Evolutionary conservation across 2,329 filamentous ascomycete species (phyloP).

Genomic region (Didymella arachidicola): DNA sequence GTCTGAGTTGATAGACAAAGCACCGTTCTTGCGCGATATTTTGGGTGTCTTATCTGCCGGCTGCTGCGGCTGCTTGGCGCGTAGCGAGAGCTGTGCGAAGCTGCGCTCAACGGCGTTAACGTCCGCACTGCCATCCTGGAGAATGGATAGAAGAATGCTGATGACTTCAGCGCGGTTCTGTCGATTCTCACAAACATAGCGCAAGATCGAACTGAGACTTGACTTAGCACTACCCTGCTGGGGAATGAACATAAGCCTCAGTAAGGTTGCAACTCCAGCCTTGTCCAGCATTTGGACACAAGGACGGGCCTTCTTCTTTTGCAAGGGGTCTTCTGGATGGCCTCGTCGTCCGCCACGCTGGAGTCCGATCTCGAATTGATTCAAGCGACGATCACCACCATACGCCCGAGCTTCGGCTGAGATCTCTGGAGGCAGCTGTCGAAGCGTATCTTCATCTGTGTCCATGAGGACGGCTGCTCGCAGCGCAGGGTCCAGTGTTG

Average conservation of each 20-base stretch:
- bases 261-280: slow-evolving; percentile 89
- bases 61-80: slow-evolving; percentile 77
- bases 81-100: slow-evolving; percentile 90
- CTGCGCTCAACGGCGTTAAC: slow-evolving; percentile 93
- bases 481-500: slow-evolving; percentile 84
- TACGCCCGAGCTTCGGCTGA: slow-evolving; percentile 84
- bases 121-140: slow-evolving; percentile 94
- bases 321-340: slow-evolving; percentile 57
- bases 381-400: slow-evolving; percentile 61
- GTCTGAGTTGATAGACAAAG: slow-evolving; percentile 74
- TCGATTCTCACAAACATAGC: slow-evolving; percentile 94
- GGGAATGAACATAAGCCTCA: slow-evolving; percentile 98
- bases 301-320: slow-evolving; percentile 73
- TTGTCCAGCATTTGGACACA: slow-evolving; percentile 98
- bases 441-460: slow-evolving; percentile 86
- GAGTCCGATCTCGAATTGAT: slow-evolving; percentile 58
- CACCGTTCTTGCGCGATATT: slow-evolving; percentile 76
- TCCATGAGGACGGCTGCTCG: slow-evolving; percentile 89
- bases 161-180: slow-evolving; percentile 94
- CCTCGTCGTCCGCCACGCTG: slow-evolving; percentile 48
- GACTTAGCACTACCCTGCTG: slow-evolving; percentile 86
- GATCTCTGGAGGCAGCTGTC: slow-evolving; percentile 83
- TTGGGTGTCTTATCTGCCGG: slow-evolving; percentile 80
- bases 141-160: slow-evolving; percentile 87
- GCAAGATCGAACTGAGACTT: slow-evolving; percentile 85